Evolutionary conservation across 257 asterid genomes (phyloP), one percentile per base, ranked within the genome.

Genomic region (Phtheirospermum japonicum): DNA sequence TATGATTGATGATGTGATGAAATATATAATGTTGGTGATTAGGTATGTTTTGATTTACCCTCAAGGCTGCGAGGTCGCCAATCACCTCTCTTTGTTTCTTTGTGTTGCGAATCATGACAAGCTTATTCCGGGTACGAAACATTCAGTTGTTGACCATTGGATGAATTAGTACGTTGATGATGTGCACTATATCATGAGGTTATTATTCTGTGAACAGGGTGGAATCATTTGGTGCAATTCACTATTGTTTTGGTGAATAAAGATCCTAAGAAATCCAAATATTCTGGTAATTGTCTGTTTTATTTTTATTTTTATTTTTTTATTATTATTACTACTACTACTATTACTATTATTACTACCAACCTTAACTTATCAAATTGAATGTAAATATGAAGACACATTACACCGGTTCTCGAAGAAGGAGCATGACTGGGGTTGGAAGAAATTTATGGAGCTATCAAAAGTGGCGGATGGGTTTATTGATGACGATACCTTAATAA

Each of bases 391-490:
- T 73, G 63, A 71, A 91, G 98, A 91, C 81, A 88, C 98, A 13
- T 77, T 91, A 71, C 98, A 91, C 58, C 94, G 98, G 2, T 91
- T 91, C 76, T 81, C 85, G 87, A 88, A 86, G 76, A 91, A 88
- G 80, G 98, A 91, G 76, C 98, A 91, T 75, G 98, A 91, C 77
- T 91, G 96, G 98, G 98, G 98, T 37, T 91, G 98, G 98, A 91
- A 91, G 82, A 91, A 91, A 81, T 91, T 91, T 81, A 88, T 91
- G 96, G 98, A 91, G 87, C 88, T 85, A 20, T 81, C 96, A 16
- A 91, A 88, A 72, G 85, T 88, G 71, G 43, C 65, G 57, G 98
- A 88, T 60, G 98, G 95, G 8, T 91, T 91, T 78, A 71, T 91
- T 66, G 96, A 91, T 55, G 82, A 88, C 63, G 98, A 88, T 71